phyloP scores from a whole-genome alignment of 1,139 yeast genomes.

The Diutina mesorugosa region DNA sequence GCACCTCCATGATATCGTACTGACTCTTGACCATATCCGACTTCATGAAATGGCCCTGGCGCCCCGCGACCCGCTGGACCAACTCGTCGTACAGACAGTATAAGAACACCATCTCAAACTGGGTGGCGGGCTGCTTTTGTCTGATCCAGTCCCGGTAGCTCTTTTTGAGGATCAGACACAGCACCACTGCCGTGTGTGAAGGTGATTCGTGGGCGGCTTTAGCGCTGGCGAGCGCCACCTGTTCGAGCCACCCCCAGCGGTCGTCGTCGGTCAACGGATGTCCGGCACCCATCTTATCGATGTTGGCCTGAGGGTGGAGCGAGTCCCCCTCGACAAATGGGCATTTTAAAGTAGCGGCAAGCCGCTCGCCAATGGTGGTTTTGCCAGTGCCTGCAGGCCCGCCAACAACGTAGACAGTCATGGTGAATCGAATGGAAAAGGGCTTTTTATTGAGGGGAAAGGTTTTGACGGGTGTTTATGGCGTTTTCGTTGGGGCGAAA shows the following conservation, averaged over 20 bases:
- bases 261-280: conserved; percentile 79
- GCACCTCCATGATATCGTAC: conserved; percentile 61
- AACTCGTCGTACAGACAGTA: conserved; percentile 53
- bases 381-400: conserved; percentile 97
- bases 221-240: conserved; percentile 30
- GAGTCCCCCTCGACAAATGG: conserved; percentile 78
- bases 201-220: conserved; percentile 12
- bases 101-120: conserved; percentile 52
- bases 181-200: conserved; percentile 34
- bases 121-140: conserved; percentile 14
- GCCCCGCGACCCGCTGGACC: conserved; percentile 38
- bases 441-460: too few relatives aligned
- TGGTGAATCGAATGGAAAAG: background rate
- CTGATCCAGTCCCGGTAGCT: conserved; percentile 44
- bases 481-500: too few relatives aligned
- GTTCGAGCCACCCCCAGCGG: conserved; percentile 77
- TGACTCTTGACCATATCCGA: conserved; percentile 73
- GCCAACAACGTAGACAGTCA: conserved; percentile 35
- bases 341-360: conserved; percentile 26
- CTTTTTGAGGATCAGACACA: conserved; percentile 78
- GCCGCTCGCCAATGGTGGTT: conserved; percentile 54
- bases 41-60: conserved; percentile 80
- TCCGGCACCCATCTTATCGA: conserved; percentile 73
- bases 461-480: too few relatives aligned
- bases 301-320: conserved; percentile 60